Base-by-base conservation (phyloP, 139 green algal species). In the Asterochloris erici region DNA sequence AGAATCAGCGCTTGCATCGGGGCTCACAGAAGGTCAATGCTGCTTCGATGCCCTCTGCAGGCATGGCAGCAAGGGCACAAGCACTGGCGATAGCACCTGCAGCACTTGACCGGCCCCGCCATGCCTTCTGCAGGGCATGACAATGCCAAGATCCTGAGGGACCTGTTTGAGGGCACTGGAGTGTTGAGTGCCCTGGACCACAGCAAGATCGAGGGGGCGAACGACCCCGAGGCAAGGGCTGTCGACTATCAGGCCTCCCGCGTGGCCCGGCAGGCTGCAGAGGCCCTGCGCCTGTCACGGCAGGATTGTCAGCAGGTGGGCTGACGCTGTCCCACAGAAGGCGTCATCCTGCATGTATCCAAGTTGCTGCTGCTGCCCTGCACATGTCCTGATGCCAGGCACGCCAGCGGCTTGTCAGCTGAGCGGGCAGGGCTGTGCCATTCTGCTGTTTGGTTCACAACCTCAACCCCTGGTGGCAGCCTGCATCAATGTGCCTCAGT, bases 81-180 rank as follows among this genome's bases (percentile, higher is more conserved):
- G 38, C 38, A 54, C 38, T 54, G 38, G 38, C 38, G 2, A 6
- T 6, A 54, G 38, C 38, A 54, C 38, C 38, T 54, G 4, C 38
- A 54, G 38, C 38, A 54, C 38, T 54, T 54, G 4, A 54, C 2
- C 2, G 38, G 38, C 38, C 38, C 38, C 66, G 66, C 17, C 23
- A 23, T 62, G n/a, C 69, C 19, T 23, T 63, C 12, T 63, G 73
- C 81, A 84, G 81, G 77, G 14, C 77, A 74, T 24, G 83, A 92
- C 62, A 91, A 98, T 64, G 86, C 91, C 12, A 74, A 82, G 17
- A 93, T 98, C 38, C 84, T 98, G 84, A 71, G 87, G 68, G 91
- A 95, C n/a, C 85, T 98, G 74, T 98, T 98, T 87, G 96, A 95
- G n/a, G 92, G 89, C 21, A 84, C 85, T 11, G 90, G 90, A 12